Evolutionary conservation across 2,329 filamentous ascomycete species (phyloP).

Genomic region (Penicillium brevicompactum): DNA sequence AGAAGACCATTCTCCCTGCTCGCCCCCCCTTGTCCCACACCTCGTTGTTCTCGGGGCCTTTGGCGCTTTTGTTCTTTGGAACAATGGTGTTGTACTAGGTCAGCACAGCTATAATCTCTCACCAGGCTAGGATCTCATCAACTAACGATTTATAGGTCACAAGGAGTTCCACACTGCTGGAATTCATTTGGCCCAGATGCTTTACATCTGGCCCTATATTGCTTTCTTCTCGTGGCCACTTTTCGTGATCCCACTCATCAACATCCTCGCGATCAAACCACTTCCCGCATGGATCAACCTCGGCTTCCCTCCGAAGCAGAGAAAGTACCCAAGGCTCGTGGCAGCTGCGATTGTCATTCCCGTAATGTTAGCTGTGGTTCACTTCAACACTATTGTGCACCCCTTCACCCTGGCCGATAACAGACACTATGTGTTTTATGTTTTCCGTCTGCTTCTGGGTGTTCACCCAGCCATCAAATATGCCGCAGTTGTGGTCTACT

Average conservation of each 20-base stretch:
- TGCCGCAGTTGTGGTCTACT: conserved; percentile 69
- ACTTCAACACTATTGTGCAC: conserved; percentile 89
- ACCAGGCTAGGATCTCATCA: neutral
- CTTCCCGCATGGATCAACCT: conserved; percentile 39
- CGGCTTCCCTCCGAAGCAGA: conserved; percentile 34
- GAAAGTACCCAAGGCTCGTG: conserved; percentile 41
- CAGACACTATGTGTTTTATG: conserved; percentile 94
- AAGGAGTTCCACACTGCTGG: conserved; percentile 93
- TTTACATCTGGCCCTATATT: conserved; percentile 92
- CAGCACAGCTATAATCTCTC: conserved; percentile 28
- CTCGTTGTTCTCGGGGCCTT: conserved; percentile 69
- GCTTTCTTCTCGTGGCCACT: conserved; percentile 87
- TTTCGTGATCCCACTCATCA: conserved; percentile 59
- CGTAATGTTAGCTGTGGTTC: conserved; percentile 57
- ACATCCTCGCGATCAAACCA: conserved; percentile 36
- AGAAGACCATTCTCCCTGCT: conserved; percentile 45
- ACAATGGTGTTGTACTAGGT: conserved; percentile 90
- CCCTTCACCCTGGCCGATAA: conserved; percentile 97
- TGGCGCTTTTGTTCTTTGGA: conserved; percentile 76
- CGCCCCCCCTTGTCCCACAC: conserved; percentile 51
- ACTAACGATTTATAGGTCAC: conserved; percentile 64
- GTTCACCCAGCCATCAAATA: conserved; percentile 67
- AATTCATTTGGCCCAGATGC: conserved; percentile 85
- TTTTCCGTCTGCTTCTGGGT: conserved; percentile 82
- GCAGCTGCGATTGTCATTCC: conserved; percentile 40